phyloP scores from a whole-genome alignment of 2,329 filamentous ascomycete species.

The Zymoseptoria tritici region DNA sequence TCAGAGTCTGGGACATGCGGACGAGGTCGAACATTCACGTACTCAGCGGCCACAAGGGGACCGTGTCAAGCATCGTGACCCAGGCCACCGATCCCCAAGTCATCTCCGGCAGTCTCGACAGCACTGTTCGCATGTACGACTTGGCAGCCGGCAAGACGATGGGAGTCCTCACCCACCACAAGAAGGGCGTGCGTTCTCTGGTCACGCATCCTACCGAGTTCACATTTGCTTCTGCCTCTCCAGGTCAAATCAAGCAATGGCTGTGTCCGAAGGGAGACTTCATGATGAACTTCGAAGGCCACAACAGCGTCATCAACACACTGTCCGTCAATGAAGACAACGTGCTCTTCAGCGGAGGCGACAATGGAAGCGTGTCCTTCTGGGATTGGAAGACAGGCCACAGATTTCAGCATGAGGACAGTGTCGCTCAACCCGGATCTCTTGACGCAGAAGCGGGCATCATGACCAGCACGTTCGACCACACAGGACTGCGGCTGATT shows the following conservation, averaged over 20 bases:
- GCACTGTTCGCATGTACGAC: constrained; percentile 89
- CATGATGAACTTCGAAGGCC: constrained; percentile 98
- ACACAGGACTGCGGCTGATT: constrained; percentile 79
- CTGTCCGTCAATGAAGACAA: constrained; percentile 90
- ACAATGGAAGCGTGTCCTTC: constrained; percentile 94
- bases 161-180: constrained; percentile 94
- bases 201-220: constrained; percentile 85
- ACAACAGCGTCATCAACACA: constrained; percentile 94
- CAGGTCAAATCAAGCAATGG: constrained; percentile 97
- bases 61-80: constrained; percentile 80
- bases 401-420: constrained; percentile 82
- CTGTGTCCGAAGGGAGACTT: constrained; percentile 96
- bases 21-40: constrained; percentile 95
- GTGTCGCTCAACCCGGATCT: constrained; percentile 86
- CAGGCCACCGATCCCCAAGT: constrained; percentile 96
- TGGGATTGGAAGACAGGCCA: constrained; percentile 99
- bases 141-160: constrained; percentile 92
- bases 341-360: constrained; percentile 86
- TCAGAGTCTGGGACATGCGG: constrained; percentile 96
- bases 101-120: constrained; percentile 86
- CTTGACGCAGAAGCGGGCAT: constrained; percentile 90
- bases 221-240: constrained; percentile 88
- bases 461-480: constrained; percentile 89
- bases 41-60: constrained; percentile 80
- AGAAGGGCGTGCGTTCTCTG: constrained; percentile 86